A percentile compares a stretch with the other conserved stretches of the same genome.
Evolutionary conservation across 75 land plant genomes (phyloP).

Genomic region (Picea sitchensis): DNA sequence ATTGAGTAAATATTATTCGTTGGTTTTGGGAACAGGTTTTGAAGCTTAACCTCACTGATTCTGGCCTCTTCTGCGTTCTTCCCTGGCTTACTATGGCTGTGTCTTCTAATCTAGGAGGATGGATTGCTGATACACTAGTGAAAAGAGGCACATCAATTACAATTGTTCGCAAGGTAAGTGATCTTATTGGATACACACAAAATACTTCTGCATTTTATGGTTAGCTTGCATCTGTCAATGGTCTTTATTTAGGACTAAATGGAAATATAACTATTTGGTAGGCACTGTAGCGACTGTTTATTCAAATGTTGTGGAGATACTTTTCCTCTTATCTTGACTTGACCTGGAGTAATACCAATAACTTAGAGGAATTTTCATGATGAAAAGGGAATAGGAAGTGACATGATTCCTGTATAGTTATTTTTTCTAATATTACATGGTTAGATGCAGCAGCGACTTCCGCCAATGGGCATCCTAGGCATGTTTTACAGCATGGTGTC

Average conservation of each 20-base stretch:
- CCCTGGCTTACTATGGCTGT: constrained; percentile 90
- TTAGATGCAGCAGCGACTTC: not conserved
- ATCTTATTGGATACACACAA: constrained; percentile 2
- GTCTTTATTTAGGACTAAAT: not conserved
- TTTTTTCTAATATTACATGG: not conserved
- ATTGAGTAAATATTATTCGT: not conserved
- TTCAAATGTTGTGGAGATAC: not conserved
- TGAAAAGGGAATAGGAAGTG: not conserved
- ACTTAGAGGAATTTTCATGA: not conserved
- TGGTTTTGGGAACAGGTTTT: constrained; percentile 57
- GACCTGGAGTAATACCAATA: not conserved
- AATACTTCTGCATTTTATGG: not conserved
- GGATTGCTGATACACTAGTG: constrained; percentile 88
- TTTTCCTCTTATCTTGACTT: not conserved
- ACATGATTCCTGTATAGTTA: not conserved
- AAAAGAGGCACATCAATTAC: constrained; percentile 67
- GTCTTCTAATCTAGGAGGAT: constrained; percentile 84
- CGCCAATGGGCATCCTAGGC: not conserved
- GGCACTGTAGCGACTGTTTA: not conserved
- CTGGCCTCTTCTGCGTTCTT: constrained; percentile 75
- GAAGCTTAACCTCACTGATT: constrained; percentile 92
- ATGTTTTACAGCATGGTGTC: not conserved
- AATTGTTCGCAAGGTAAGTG: constrained; percentile 68
- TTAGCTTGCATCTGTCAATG: not conserved
- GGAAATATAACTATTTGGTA: no score